Conservation (phyloP, 495 filamentous ascomycete species). For the Xylaria flabelliformis region DNA sequence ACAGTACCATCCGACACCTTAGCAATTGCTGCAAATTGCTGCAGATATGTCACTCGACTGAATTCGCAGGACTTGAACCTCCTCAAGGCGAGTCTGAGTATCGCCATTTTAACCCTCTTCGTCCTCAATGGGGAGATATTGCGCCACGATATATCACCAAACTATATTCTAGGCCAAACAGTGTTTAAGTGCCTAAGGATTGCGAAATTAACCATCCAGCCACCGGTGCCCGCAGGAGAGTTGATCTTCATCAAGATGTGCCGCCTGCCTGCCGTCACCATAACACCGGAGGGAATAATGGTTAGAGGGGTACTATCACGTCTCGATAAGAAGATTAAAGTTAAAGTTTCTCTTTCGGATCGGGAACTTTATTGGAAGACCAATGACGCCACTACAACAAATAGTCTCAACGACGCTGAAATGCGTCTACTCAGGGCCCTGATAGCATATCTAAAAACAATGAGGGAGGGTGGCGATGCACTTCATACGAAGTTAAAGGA, state of each 20-base stretch:
- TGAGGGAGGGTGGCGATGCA: slow-evolving; percentile 13
- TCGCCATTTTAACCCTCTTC: slow-evolving; percentile 9
- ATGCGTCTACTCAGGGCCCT: background rate
- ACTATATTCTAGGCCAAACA: background rate
- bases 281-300: background rate
- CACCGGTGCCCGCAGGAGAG: slow-evolving; percentile 7
- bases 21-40: slow-evolving; percentile 12
- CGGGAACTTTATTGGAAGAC: slow-evolving; percentile 8
- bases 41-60: slow-evolving; percentile 2
- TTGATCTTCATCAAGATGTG: slow-evolving; percentile 19
- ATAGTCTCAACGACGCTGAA: background rate
- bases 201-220: background rate
- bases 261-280: background rate
- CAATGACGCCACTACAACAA: background rate
- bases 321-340: slow-evolving; percentile 8
- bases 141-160: background rate
- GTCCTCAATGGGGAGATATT: slow-evolving; percentile 15
- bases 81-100: slow-evolving; percentile 9
- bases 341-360: background rate
- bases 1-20: slow-evolving; percentile 5
- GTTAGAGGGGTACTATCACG: slow-evolving; percentile 12
- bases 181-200: background rate
- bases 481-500: slow-evolving; percentile 6
- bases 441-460: slow-evolving; percentile 1
- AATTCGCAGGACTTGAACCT: slow-evolving; percentile 6